These are phyloP conservation scores for Gossypium bickii DNA, from an alignment of 345 rosid species.

Conservation along the genomic window DNA sequence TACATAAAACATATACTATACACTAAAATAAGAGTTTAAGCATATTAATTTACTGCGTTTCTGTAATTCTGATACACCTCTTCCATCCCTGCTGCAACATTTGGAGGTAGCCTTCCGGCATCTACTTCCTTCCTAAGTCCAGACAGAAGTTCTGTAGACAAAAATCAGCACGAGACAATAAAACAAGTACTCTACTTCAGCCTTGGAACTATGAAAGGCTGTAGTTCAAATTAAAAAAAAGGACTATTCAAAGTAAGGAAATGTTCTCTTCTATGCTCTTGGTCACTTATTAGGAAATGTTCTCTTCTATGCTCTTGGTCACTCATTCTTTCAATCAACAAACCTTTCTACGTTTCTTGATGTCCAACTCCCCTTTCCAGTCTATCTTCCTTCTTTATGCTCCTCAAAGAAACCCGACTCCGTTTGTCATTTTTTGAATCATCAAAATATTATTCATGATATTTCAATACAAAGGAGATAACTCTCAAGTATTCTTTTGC, in stretches of 20 bases:
- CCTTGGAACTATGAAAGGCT: background rate
- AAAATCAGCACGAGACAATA: constrained; percentile 17
- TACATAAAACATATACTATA: constrained; percentile 12
- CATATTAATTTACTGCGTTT: constrained; percentile 66
- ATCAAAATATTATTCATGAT: background rate
- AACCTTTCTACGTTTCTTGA: constrained; percentile 1
- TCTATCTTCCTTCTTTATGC: background rate
- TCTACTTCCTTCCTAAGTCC: constrained; percentile 67
- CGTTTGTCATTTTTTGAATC: background rate
- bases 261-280: background rate
- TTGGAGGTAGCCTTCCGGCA: constrained; percentile 68
- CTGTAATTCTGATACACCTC: constrained; percentile 77
- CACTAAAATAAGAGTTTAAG: constrained; percentile 28
- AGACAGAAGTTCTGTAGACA: constrained; percentile 64
- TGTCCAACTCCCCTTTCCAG: background rate
- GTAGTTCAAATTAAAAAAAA: background rate
- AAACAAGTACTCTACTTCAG: background rate
- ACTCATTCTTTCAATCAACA: background rate
- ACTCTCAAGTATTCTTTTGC: background rate
- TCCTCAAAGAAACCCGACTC: background rate
- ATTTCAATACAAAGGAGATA: background rate
- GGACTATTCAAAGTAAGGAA: background rate
- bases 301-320: background rate
- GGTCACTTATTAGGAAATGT: background rate
- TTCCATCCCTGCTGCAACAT: constrained; percentile 82